A percentile compares a stretch with the other conserved stretches of the same genome.
phyloP scores from a whole-genome alignment of 768 basidiomycete species.

The Lenzites betulinus region DNA sequence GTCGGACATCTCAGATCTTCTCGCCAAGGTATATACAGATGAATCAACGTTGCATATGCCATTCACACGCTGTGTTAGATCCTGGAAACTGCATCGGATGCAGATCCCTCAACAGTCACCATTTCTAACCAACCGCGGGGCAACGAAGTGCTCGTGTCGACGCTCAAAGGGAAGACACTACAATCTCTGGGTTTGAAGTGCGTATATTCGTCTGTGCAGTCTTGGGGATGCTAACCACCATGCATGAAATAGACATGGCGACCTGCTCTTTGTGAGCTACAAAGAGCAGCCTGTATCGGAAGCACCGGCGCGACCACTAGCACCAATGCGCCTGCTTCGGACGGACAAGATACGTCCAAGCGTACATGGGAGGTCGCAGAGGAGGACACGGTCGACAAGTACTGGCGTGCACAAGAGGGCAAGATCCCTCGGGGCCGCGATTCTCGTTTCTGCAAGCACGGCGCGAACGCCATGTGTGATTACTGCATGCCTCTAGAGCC shows the following conservation, averaged over 20 bases:
- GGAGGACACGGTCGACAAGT: slow-evolving; percentile 83
- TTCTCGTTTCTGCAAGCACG: slow-evolving; percentile 88
- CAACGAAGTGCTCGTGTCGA: slow-evolving; percentile 70
- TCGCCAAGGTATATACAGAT: slow-evolving; percentile 58
- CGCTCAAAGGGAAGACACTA: slow-evolving; percentile 63
- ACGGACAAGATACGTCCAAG: slow-evolving; percentile 31
- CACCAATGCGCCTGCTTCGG: slow-evolving; percentile 19
- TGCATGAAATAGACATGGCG: slow-evolving; percentile 76
- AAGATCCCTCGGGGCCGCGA: slow-evolving; percentile 87
- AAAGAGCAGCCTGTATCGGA: slow-evolving; percentile 41
- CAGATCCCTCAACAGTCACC: slow-evolving; percentile 70
- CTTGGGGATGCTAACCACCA: background rate
- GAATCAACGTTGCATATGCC: background rate
- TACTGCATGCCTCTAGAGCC: slow-evolving; percentile 99
- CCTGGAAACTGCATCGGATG: slow-evolving; percentile 66
- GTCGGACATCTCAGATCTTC: slow-evolving; percentile 69
- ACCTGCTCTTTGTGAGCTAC: slow-evolving; percentile 87
- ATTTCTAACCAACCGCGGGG: slow-evolving; percentile 92
- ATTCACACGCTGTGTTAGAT: slow-evolving; percentile 52
- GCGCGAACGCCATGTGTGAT: slow-evolving; percentile 97
- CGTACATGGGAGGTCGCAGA: slow-evolving; percentile 74
- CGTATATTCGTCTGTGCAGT: slow-evolving; percentile 26
- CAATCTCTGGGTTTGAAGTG: slow-evolving; percentile 83
- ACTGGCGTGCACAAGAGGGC: slow-evolving; percentile 84
- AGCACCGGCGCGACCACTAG: slow-evolving; percentile 34